Evolutionary conservation across 495 filamentous ascomycete species (phyloP).

Genomic region (Symbiotaphrina buchneri): DNA sequence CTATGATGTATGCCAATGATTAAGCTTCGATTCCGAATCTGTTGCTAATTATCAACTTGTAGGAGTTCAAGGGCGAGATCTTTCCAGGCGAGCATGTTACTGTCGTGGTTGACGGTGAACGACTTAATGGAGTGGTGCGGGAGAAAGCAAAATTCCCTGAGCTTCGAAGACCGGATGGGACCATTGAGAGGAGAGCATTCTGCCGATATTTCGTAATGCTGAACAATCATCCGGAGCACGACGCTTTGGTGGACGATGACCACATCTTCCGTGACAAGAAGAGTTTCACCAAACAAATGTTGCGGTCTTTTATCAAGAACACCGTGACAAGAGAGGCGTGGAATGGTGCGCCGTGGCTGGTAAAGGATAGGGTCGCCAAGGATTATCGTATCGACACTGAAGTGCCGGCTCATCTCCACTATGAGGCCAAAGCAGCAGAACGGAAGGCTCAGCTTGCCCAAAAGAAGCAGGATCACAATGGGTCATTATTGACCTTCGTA

Average conservation of each 20-base stretch:
- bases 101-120: conserved; percentile 43
- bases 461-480: conserved; percentile 38
- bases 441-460: conserved; percentile 44
- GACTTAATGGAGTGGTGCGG: conserved; percentile 54
- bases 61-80: conserved; percentile 86
- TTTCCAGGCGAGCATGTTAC: conserved; percentile 79
- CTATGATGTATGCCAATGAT: conserved; percentile 27
- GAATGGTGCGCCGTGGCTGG: conserved; percentile 88
- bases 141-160: conserved; percentile 68
- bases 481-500: conserved; percentile 27
- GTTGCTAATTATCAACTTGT: conserved; percentile 23
- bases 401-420: conserved; percentile 62
- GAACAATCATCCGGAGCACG: conserved; percentile 41
- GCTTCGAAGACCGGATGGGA: conserved; percentile 36
- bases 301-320: conserved; percentile 88
- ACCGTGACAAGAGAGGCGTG: conserved; percentile 78
- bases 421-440: conserved; percentile 56
- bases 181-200: conserved; percentile 36
- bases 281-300: conserved; percentile 83
- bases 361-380: conserved; percentile 67
- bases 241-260: conserved; percentile 56
- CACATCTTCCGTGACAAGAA: conserved; percentile 77
- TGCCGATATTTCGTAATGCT: conserved; percentile 65
- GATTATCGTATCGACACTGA: conserved; percentile 66
- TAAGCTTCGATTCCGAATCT: not conserved